Percentiles rank a stretch among this genome's conserved stretches.
These are phyloP conservation scores for Globisporangium takayamanum DNA, from an alignment of 352 stramenopile species.

Conservation along the genomic window DNA sequence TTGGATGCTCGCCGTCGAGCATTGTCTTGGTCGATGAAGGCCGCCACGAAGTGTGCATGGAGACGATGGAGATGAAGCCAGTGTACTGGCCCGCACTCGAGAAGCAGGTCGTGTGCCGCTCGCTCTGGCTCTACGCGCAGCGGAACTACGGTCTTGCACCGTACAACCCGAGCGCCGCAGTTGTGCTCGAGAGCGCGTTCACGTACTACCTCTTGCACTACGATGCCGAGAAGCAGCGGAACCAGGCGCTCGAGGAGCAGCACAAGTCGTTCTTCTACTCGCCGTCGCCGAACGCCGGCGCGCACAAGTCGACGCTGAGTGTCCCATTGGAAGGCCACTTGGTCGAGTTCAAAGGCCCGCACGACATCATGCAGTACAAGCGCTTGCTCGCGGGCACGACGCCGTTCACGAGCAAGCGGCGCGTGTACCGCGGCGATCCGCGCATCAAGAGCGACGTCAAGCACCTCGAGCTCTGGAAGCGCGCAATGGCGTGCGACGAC, in stretches of 20 bases:
- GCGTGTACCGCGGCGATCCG: constrained; percentile 70
- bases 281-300: constrained; percentile 13
- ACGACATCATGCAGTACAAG: constrained; percentile 84
- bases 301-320: constrained; percentile 49
- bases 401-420: constrained; percentile 73
- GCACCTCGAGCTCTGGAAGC: constrained; percentile 51
- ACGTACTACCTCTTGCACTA: constrained; percentile 73
- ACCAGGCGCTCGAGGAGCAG: constrained; percentile 41
- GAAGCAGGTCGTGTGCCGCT: constrained; percentile 60
- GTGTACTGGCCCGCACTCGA: constrained; percentile 78
- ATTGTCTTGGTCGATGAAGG: constrained; percentile 81
- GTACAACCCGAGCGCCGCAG: constrained; percentile 52
- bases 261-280: constrained; percentile 44
- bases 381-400: constrained; percentile 65
- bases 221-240: constrained; percentile 48
- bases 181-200: constrained; percentile 52
- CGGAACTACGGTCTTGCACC: constrained; percentile 77
- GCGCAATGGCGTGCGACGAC: constrained; percentile 36
- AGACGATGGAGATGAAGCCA: constrained; percentile 69
- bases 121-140: constrained; percentile 74
- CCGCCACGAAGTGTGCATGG: constrained; percentile 69
- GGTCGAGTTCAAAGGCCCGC: constrained; percentile 72
- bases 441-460: constrained; percentile 53
- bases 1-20: constrained; percentile 35
- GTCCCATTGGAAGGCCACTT: constrained; percentile 71